Conservation (phyloP, 2,329 filamentous ascomycete species). For the Hymenoscyphus repandus region DNA sequence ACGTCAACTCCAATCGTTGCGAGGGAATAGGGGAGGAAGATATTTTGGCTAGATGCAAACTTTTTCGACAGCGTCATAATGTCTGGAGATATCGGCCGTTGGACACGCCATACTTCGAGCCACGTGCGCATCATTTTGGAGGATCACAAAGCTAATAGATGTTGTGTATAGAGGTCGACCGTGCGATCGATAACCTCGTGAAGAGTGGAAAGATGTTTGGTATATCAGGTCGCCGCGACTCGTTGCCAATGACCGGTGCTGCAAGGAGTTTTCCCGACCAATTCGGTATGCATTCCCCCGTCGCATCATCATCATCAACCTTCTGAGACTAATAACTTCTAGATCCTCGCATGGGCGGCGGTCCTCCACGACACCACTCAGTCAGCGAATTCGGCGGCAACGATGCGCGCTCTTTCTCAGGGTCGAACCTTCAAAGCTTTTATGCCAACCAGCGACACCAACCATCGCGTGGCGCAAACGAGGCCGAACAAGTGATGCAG, state of each 20-base stretch:
- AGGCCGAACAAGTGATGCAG: slow-evolving; percentile 98
- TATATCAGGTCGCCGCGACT: slow-evolving; percentile 70
- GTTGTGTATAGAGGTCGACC: slow-evolving; percentile 72
- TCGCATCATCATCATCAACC: slow-evolving; percentile 23
- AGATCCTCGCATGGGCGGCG: slow-evolving; percentile 67
- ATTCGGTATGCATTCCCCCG: slow-evolving; percentile 47
- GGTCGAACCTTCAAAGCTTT: slow-evolving; percentile 83
- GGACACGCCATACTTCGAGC: slow-evolving; percentile 7
- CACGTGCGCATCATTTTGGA: slow-evolving; percentile 6
- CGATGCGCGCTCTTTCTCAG: slow-evolving; percentile 64
- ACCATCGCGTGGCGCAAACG: slow-evolving; percentile 73
- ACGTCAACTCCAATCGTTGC: slow-evolving; percentile 38
- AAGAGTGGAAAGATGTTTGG: slow-evolving; percentile 95
- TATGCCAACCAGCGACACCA: slow-evolving; percentile 93
- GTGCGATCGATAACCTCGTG: slow-evolving; percentile 88
- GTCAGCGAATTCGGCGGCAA: slow-evolving; percentile 65
- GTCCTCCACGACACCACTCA: slow-evolving; percentile 72
- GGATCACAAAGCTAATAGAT: slow-evolving; percentile 15
- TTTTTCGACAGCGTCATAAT: slow-evolving; percentile 9
- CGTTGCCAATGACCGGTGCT: slow-evolving; percentile 57
- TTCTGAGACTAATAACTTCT: slow-evolving; percentile 16
- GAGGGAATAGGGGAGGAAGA: not conserved
- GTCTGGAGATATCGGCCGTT: not conserved
- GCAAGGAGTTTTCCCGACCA: slow-evolving; percentile 49
- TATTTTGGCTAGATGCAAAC: slow-evolving; percentile 7